phyloP scores from a whole-genome alignment of 1,284 basidiomycete genomes.

The Marasmius oreades region DNA sequence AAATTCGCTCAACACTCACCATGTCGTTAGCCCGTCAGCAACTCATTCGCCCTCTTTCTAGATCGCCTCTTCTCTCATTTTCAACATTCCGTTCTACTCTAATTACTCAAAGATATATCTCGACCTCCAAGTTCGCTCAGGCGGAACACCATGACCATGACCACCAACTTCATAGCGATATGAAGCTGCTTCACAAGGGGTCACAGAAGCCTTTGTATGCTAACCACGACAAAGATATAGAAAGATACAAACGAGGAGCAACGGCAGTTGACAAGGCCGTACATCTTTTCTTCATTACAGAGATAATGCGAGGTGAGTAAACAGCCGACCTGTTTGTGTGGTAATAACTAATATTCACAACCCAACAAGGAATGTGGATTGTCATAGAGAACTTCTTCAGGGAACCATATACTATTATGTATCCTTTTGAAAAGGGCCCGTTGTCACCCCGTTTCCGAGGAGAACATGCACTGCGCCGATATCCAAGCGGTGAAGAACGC shows the following conservation, averaged over 20 bases:
- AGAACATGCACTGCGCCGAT: slow-evolving; percentile 97
- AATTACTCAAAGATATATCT: slow-evolving; percentile 45
- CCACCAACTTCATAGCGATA: slow-evolving; percentile 33
- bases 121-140: slow-evolving; percentile 34
- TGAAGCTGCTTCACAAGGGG: slow-evolving; percentile 15
- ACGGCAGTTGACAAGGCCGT: slow-evolving; percentile 94
- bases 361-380: slow-evolving; percentile 91
- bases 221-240: slow-evolving; percentile 41
- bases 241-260: slow-evolving; percentile 76
- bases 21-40: slow-evolving; percentile 47
- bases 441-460: slow-evolving; percentile 97
- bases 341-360: neutral
- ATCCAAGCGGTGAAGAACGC: slow-evolving; percentile 97
- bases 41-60: slow-evolving; percentile 4
- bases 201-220: slow-evolving; percentile 8
- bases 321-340: slow-evolving; percentile 4
- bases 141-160: slow-evolving; percentile 28
- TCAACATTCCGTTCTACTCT: slow-evolving; percentile 29
- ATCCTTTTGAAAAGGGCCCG: slow-evolving; percentile 97
- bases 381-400: slow-evolving; percentile 98
- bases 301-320: slow-evolving; percentile 88
- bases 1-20: slow-evolving; percentile 31
- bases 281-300: slow-evolving; percentile 98
- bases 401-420: slow-evolving; percentile 98
- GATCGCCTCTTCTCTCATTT: neutral